phyloP scores from a whole-genome alignment of 805 yeast species.

The Metschnikowia henanensis region DNA sequence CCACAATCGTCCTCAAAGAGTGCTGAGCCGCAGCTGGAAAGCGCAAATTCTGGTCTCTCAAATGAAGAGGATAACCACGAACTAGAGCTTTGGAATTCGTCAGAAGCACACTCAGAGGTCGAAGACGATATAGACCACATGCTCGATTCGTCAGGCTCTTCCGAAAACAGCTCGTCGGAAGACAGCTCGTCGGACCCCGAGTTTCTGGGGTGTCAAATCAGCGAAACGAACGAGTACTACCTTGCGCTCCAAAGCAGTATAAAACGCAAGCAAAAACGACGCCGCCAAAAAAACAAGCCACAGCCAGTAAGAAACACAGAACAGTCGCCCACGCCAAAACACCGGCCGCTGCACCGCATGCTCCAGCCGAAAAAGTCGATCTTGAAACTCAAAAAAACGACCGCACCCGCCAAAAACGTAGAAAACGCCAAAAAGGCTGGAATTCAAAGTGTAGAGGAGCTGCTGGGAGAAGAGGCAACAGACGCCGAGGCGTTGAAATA shows the following conservation, averaged over 20 bases:
- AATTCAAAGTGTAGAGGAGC: neutral
- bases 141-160: conserved; percentile 1
- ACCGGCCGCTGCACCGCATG: conserved; percentile 42
- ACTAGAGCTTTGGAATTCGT: conserved; percentile 25
- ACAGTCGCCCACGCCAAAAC: conserved; percentile 23
- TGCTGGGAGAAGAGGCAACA: neutral
- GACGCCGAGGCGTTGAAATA: neutral
- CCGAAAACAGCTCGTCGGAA: too few relatives aligned
- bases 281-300: too few relatives aligned
- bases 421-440: too few relatives aligned
- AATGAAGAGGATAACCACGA: conserved; percentile 11
- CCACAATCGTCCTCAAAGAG: too few relatives aligned
- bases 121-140: conserved; percentile 18
- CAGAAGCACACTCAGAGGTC: conserved; percentile 26
- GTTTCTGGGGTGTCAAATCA: conserved; percentile 1
- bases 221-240: conserved; percentile 24
- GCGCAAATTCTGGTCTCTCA: neutral
- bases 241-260: conserved; percentile 13
- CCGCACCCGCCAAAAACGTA: too few relatives aligned
- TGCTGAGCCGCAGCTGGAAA: too few relatives aligned
- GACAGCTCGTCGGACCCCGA: conserved; percentile 5
- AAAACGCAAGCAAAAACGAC: conserved; percentile 10
- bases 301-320: neutral
- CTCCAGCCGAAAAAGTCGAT: conserved; percentile 43
- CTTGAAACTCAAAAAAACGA: conserved; percentile 27